These are phyloP conservation scores for Didymella segeticola DNA, from an alignment of 2,329 filamentous ascomycete genomes.

Conservation along the genomic window DNA sequence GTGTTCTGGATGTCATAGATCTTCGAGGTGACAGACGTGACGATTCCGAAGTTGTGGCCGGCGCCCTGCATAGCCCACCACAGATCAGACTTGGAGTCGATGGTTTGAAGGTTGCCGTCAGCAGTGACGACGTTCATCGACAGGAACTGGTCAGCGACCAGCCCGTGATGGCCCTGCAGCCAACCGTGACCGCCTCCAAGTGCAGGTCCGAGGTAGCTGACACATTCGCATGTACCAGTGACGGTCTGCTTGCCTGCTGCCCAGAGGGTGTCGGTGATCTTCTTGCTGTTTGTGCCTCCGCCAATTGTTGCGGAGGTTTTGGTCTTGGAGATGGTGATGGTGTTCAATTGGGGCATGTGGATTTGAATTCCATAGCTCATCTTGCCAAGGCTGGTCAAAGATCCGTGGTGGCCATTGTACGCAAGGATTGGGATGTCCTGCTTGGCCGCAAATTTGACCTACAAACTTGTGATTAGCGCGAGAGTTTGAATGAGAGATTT, in stretches of 20 bases:
- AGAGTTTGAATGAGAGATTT: neutral
- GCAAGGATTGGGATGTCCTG: conserved; percentile 60
- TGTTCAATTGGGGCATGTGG: conserved; percentile 54
- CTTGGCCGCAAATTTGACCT: conserved; percentile 59
- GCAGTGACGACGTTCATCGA: conserved; percentile 61
- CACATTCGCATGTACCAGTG: conserved; percentile 57
- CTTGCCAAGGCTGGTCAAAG: conserved; percentile 56
- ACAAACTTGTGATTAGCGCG: neutral
- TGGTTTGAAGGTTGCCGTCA: conserved; percentile 53
- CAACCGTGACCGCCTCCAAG: conserved; percentile 66
- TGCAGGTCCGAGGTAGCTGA: conserved; percentile 56
- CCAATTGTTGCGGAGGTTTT: conserved; percentile 57
- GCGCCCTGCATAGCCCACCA: conserved; percentile 65
- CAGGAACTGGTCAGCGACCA: conserved; percentile 62
- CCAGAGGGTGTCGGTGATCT: conserved; percentile 59
- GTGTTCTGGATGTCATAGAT: conserved; percentile 48
- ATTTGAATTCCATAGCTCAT: conserved; percentile 62
- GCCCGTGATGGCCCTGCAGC: conserved; percentile 61
- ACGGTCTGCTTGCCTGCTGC: conserved; percentile 58
- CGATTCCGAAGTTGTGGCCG: conserved; percentile 66
- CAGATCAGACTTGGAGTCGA: conserved; percentile 55
- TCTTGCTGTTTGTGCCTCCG: conserved; percentile 57
- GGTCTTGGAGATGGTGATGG: conserved; percentile 52
- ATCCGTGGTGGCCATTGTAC: conserved; percentile 61
- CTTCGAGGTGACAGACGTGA: conserved; percentile 53